A percentile compares a stretch with the other conserved stretches of the same genome.
These are phyloP conservation scores for Didymella segeticola DNA, from an alignment of 2,329 filamentous ascomycete species.

Conservation along the genomic window DNA sequence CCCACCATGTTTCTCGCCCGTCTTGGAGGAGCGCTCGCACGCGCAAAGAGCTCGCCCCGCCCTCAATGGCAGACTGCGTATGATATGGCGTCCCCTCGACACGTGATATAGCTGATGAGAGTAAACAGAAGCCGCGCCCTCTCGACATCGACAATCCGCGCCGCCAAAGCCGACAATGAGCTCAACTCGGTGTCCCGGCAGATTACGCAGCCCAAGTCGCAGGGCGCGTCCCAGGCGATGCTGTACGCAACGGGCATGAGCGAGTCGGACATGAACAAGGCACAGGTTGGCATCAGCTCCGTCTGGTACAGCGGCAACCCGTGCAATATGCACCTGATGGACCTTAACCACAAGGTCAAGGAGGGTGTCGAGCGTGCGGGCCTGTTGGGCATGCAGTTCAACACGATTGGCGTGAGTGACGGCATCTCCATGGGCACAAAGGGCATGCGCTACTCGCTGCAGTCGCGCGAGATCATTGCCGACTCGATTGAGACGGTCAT, in stretches of 20 bases:
- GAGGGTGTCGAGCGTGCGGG: slow-evolving; percentile 77
- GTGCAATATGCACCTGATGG: slow-evolving; percentile 98
- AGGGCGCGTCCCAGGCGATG: slow-evolving; percentile 99
- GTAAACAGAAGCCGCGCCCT: slow-evolving; percentile 44
- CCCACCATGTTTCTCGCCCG: slow-evolving; percentile 45
- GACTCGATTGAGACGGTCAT: slow-evolving; percentile 94
- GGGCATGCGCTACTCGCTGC: slow-evolving; percentile 92
- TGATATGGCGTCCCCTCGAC: slow-evolving; percentile 5
- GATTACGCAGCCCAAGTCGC: slow-evolving; percentile 97
- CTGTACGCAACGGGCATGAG: slow-evolving; percentile 91
- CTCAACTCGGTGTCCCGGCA: slow-evolving; percentile 79
- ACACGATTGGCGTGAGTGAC: slow-evolving; percentile 97
- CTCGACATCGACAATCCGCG: slow-evolving; percentile 40
- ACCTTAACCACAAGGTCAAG: slow-evolving; percentile 80
- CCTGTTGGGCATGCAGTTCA: slow-evolving; percentile 94
- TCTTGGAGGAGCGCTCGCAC: slow-evolving; percentile 42
- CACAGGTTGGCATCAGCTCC: slow-evolving; percentile 96
- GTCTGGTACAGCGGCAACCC: slow-evolving; percentile 99
- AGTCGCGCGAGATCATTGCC: slow-evolving; percentile 89
- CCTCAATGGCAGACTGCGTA: slow-evolving; percentile 46
- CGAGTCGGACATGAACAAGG: slow-evolving; percentile 90
- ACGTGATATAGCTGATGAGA: background rate
- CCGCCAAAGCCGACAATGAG: slow-evolving; percentile 43
- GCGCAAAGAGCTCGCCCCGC: slow-evolving; percentile 39
- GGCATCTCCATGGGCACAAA: slow-evolving; percentile 98